Evolutionary conservation across 495 filamentous ascomycete genomes (phyloP), one percentile per base, ranked within the genome.

Genomic region (Copromyces sp.): DNA sequence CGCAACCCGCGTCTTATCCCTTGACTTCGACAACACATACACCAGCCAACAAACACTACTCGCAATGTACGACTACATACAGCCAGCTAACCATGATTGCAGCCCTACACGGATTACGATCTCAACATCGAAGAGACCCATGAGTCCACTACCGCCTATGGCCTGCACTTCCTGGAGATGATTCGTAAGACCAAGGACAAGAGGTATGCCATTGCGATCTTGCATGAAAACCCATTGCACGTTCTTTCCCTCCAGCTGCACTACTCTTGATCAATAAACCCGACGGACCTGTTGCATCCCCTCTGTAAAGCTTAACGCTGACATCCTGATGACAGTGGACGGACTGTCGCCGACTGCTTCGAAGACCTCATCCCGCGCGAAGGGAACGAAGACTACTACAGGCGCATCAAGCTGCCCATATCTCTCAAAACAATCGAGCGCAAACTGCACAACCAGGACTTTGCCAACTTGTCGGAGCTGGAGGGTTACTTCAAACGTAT

Each of bases 401-500:
- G 88, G 70, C 82, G 86, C 68, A 93, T 91, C 70, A 85, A 86
- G 61, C 84, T 92, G 71, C 93, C 93, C 1, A 90, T 96, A 70
- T 91, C 93, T 0, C 82, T 96, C 42, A 88, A 93, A 71, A 88
- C 84, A 3, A 91, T 96, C 65, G 89, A 93, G 81, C 85, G 78
- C n/a, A 93, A 91, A 80, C 83, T 94, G 40, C 81, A 87, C 35
- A 83, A 85, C 29, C 81, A 86, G 44, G 86, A 88, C 72, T 96
- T 93, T 78, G 76, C 83, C 12, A 88, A 81, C 41, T 80, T 94
- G 47, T 86, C 90, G 32, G 81, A 84, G 38, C 77, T 94, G 8
- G 92, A 94, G 77, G 88, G 88, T 75, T 91, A 92, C 75, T 85
- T 93, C 75, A 93, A 93, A 81, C 90, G 91, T 53, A 88, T 94